Percentiles rank a stretch among this genome's conserved stretches.
Conservation (phyloP, 1,139 yeast genomes). For the Geotrichum phurueaensis region DNA sequence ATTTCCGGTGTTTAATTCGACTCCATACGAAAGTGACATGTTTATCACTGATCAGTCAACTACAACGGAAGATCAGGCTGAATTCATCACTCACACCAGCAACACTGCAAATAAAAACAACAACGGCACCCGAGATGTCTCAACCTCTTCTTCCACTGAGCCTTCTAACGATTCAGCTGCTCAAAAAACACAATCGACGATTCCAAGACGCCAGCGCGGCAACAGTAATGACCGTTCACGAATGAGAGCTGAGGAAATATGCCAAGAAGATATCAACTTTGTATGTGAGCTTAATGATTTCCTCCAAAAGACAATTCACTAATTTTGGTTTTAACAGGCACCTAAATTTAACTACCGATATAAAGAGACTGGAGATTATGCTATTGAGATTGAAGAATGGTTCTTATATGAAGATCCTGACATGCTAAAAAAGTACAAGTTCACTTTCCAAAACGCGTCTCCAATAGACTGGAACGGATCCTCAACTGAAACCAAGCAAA, state of each 20-base stretch:
- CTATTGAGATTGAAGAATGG: slow-evolving; percentile 35
- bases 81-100: slow-evolving; percentile 10
- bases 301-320: neutral
- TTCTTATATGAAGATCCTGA: slow-evolving; percentile 30
- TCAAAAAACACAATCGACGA: neutral
- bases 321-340: slow-evolving; percentile 2
- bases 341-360: slow-evolving; percentile 31
- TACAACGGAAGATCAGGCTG: slow-evolving; percentile 15
- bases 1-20: slow-evolving; percentile 8
- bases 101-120: neutral
- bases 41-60: slow-evolving; percentile 9
- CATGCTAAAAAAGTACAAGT: slow-evolving; percentile 25
- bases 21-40: slow-evolving; percentile 4
- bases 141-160: neutral
- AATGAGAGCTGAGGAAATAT: slow-evolving; percentile 17
- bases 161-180: neutral
- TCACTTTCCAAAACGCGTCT: slow-evolving; percentile 5
- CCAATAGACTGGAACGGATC: slow-evolving; percentile 17
- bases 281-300: neutral
- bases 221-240: slow-evolving; percentile 16
- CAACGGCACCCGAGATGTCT: neutral
- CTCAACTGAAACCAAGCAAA: slow-evolving; percentile 10
- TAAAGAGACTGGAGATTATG: slow-evolving; percentile 25
- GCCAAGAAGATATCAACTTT: slow-evolving; percentile 13
- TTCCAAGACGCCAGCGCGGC: slow-evolving; percentile 13